Base-by-base conservation (phyloP, 352 stramenopile genomes). In the Globisporangium orthogonon region DNA sequence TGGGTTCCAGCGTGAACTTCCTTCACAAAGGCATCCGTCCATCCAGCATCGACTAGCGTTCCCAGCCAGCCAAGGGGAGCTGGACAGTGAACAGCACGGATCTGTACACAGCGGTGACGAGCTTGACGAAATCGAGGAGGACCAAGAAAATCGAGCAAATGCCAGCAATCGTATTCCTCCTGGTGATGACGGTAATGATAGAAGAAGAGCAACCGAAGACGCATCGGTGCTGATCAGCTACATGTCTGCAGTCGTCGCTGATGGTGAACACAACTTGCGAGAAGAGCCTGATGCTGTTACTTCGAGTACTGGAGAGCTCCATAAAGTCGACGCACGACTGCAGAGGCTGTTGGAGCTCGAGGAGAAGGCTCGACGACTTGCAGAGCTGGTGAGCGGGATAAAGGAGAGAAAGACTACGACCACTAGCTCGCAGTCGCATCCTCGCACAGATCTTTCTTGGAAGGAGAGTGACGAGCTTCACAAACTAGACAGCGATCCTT, bases 321-420 rank as follows among this genome's bases (percentile, higher is more conserved):
- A 15, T 7, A 35, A 55, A 43, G 29, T 28, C 3, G 39, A 64
- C 13, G 39, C 44, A 33, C 46, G 52, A 1, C 0, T 64, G 40
- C 52, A 13, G 2, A 30, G 58, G 23, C 33, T 64, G 14, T 31
- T 64, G 28, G 52, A 48, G 52, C 52, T 64, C 29, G 58, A 64
- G 23, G 52, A 54, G 39, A 59, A 64, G 43, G 29, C 52, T 2
- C 17, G 7, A 30, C 31, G n/a, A n/a, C 51, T 64, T 33, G 52
- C 58, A 18, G 35, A 13, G 46, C 52, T 64, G 7, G 52, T 64
- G 35, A 60, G 2, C 13, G 46, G 30, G 29, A 52, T 64, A 14
- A 54, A 64, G 28, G n/a, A n/a, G 37, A 31, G 18, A 13, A 10
- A 3, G 7, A 7, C 44, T 7, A 13, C 44, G 9, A 9, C 3